Conservation (phyloP, 2,329 filamentous ascomycete species). For the Hymenoscyphus occultus region DNA sequence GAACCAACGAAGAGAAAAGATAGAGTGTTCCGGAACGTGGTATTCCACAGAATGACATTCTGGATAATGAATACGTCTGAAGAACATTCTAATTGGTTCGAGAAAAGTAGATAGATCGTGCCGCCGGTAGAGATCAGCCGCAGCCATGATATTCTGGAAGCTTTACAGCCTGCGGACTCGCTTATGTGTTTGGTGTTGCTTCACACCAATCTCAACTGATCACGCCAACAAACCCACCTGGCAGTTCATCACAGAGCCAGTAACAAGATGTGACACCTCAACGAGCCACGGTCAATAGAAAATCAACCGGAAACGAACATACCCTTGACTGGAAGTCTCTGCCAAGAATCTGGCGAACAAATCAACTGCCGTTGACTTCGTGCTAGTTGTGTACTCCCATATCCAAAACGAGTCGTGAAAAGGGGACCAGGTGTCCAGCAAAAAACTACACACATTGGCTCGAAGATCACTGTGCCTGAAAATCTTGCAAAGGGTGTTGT, state of each 20-base stretch:
- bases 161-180: slow-evolving; percentile 14
- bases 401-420: background rate
- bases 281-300: background rate
- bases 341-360: background rate
- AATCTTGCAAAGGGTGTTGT: slow-evolving; percentile 5
- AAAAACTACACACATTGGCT: background rate
- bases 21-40: slow-evolving; percentile 1
- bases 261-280: background rate
- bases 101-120: slow-evolving; percentile 18
- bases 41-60: slow-evolving; percentile 47
- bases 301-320: background rate
- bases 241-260: slow-evolving; percentile 6
- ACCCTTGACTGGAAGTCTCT: background rate
- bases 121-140: slow-evolving; percentile 22
- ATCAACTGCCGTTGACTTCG: slow-evolving; percentile 11
- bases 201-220: slow-evolving; percentile 16
- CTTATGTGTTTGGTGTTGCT: slow-evolving; percentile 18
- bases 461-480: slow-evolving; percentile 13
- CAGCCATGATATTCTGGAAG: slow-evolving; percentile 5
- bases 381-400: background rate
- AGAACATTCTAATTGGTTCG: slow-evolving; percentile 44
- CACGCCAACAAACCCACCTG: slow-evolving; percentile 17
- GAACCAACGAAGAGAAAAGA: background rate
- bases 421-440: background rate
- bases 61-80: slow-evolving; percentile 48